phyloP scores from a whole-genome alignment of 2,329 filamentous ascomycete species.

The Fusarium sp. region DNA sequence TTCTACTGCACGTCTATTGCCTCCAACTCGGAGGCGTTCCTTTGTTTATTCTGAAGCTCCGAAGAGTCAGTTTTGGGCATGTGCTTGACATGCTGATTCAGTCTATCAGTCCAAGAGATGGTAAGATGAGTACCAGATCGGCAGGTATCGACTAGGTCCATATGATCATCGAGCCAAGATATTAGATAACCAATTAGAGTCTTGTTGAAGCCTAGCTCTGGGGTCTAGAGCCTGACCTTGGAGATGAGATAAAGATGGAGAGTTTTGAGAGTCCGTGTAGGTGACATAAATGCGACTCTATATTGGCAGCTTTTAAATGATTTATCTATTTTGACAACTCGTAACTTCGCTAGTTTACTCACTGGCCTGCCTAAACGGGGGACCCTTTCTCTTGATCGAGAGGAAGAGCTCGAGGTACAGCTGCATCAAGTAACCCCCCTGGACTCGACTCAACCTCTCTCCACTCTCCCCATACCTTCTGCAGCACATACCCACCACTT shows the following conservation, averaged over 20 bases:
- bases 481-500: conserved; percentile 15
- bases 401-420: neutral
- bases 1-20: conserved; percentile 6
- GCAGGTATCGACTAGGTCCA: conserved; percentile 20
- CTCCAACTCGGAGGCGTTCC: conserved; percentile 25
- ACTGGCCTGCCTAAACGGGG: conserved; percentile 28
- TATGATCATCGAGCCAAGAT: conserved; percentile 27
- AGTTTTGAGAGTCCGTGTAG: neutral
- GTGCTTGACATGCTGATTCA: conserved; percentile 8
- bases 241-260: conserved; percentile 18
- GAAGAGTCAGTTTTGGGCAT: neutral
- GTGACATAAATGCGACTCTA: conserved; percentile 17
- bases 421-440: conserved; percentile 23
- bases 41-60: conserved; percentile 11
- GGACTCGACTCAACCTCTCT: conserved; percentile 24
- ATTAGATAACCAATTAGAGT: conserved; percentile 6
- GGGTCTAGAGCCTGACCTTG: conserved; percentile 13
- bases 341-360: neutral
- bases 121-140: conserved; percentile 28
- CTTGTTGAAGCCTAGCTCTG: conserved; percentile 4
- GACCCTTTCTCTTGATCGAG: conserved; percentile 9
- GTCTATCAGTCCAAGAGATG: conserved; percentile 3
- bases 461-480: conserved; percentile 25
- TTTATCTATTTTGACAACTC: conserved; percentile 12
- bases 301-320: neutral